These are phyloP conservation scores for Solanum piurae DNA, from an alignment of 257 asterid species.

Conservation along the genomic window DNA sequence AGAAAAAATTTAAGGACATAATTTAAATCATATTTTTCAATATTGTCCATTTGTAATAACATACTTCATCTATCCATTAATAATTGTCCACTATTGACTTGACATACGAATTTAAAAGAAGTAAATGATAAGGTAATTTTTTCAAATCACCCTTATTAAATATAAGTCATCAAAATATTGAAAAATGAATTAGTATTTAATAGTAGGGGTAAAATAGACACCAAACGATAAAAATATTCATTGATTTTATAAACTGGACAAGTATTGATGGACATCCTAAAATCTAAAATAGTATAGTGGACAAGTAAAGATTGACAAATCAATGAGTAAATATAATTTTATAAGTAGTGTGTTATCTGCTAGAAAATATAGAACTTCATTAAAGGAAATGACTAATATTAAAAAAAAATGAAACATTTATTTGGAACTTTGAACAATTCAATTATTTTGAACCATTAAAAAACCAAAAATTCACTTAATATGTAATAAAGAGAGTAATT, in stretches of 20 bases:
- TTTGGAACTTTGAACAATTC: too few relatives aligned
- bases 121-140: background rate
- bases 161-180: too few relatives aligned
- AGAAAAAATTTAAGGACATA: background rate
- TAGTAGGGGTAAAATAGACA: background rate
- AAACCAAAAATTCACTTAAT: background rate
- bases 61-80: background rate
- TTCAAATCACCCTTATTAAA: background rate
- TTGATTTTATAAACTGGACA: background rate
- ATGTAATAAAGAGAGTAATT: too few relatives aligned
- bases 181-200: too few relatives aligned
- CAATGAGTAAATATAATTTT: background rate
- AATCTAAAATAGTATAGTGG: background rate
- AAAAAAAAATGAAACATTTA: too few relatives aligned
- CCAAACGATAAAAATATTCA: background rate
- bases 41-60: background rate
- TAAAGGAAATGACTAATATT: background rate
- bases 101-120: background rate
- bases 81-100: background rate
- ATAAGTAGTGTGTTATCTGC: background rate
- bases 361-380: background rate
- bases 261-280: background rate
- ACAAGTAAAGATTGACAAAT: background rate
- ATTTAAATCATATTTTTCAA: too few relatives aligned
- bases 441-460: background rate